Conservation (phyloP, 441 rosid genomes). For the Pelargonium myrrhifolium region DNA sequence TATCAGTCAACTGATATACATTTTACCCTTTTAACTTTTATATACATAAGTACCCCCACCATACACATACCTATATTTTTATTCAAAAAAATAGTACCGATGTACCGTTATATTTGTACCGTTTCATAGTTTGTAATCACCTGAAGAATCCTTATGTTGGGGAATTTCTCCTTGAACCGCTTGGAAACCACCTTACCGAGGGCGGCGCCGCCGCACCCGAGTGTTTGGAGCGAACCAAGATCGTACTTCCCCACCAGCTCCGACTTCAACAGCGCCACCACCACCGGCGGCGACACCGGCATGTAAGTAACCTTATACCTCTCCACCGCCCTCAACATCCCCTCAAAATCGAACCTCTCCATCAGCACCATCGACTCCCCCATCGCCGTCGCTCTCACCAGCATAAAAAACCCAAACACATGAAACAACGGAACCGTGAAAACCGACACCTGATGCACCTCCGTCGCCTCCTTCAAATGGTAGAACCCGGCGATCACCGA, state of each 20-base stretch:
- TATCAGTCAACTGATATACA: too few species aligned
- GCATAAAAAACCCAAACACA: constrained; percentile 15
- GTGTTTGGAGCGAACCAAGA: background rate
- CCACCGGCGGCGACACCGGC: constrained; percentile 22
- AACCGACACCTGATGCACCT: constrained; percentile 3
- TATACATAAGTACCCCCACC: too few species aligned
- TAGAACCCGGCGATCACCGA: background rate
- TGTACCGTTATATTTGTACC: too few species aligned
- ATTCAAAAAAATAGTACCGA: too few species aligned
- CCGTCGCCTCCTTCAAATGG: too few species aligned
- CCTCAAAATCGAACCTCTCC: constrained; percentile 23
- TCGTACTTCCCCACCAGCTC: constrained; percentile 13
- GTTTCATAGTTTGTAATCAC: too few species aligned
- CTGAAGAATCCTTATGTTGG: too few species aligned
- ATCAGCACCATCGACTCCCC: constrained; percentile 19
- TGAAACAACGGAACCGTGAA: constrained; percentile 15
- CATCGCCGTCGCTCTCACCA: constrained; percentile 4
- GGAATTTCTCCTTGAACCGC: too few species aligned
- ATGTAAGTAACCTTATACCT: constrained; percentile 16
- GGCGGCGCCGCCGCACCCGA: too few species aligned
- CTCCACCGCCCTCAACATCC: constrained; percentile 18
- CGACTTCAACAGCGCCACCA: constrained; percentile 19
- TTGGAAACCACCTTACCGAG: too few species aligned
- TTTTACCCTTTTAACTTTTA: too few species aligned
- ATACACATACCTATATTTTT: too few species aligned